Percentiles rank a stretch among this genome's conserved stretches.
These are phyloP conservation scores for Xylariales sp. DNA, from an alignment of 2,329 filamentous ascomycete genomes.

Conservation along the genomic window DNA sequence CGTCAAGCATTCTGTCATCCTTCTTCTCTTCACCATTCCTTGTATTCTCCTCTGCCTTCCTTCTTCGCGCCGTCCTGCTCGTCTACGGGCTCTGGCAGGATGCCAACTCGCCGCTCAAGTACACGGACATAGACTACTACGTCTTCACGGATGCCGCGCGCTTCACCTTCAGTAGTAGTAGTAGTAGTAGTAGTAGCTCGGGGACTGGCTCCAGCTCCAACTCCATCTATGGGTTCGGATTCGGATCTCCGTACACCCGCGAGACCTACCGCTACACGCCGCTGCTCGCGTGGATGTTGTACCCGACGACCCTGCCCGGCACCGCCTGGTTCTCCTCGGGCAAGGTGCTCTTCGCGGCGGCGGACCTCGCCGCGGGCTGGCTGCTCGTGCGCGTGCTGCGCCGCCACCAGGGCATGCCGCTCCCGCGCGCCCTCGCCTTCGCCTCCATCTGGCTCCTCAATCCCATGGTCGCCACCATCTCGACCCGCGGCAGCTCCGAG, in stretches of 20 bases:
- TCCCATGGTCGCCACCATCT: slow-evolving; percentile 97
- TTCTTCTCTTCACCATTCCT: slow-evolving; percentile 36
- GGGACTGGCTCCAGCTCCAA: slow-evolving; percentile 4
- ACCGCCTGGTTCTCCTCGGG: slow-evolving; percentile 71
- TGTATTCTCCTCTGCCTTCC: slow-evolving; percentile 52
- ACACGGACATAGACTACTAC: slow-evolving; percentile 98
- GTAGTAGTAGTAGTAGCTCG: too few relatives aligned
- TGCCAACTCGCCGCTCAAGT: slow-evolving; percentile 85
- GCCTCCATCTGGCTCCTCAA: slow-evolving; percentile 91
- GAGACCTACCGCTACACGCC: slow-evolving; percentile 98
- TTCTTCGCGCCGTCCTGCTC: slow-evolving; percentile 70
- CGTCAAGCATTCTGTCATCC: slow-evolving; percentile 18
- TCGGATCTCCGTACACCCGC: slow-evolving; percentile 81
- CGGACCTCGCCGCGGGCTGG: slow-evolving; percentile 82
- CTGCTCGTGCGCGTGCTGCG: slow-evolving; percentile 32
- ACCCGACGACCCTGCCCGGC: slow-evolving; percentile 60
- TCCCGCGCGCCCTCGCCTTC: slow-evolving; percentile 62
- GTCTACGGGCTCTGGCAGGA: slow-evolving; percentile 93
- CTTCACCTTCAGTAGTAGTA: slow-evolving; percentile 52
- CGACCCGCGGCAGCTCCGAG: slow-evolving; percentile 90
- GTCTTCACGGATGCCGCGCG: slow-evolving; percentile 96
- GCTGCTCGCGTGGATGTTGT: slow-evolving; percentile 82
- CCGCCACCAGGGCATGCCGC: slow-evolving; percentile 39
- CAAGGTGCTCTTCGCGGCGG: slow-evolving; percentile 78
- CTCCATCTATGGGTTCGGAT: too few relatives aligned